Evolutionary conservation across 2,329 filamentous ascomycete genomes (phyloP).

Genomic region (Penicillium sp.): DNA sequence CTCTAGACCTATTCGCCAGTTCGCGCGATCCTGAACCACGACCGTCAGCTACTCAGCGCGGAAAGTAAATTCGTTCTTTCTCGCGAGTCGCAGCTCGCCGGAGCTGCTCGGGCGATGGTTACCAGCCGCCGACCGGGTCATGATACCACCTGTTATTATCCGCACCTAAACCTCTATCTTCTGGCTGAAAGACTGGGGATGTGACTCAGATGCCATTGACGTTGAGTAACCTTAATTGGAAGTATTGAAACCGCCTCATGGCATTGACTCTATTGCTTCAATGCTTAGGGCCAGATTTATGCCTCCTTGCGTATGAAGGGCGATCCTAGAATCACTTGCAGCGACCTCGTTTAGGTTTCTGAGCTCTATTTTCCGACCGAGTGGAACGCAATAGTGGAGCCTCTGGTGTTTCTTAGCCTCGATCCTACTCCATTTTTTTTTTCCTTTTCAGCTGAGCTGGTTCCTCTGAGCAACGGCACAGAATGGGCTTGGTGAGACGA

Average conservation of each 20-base stretch:
- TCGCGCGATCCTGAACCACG: neutral
- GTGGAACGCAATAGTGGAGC: slow-evolving; percentile 33
- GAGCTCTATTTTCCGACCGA: slow-evolving; percentile 36
- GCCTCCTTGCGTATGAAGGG: slow-evolving; percentile 20
- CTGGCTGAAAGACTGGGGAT: neutral
- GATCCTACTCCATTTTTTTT: slow-evolving; percentile 31
- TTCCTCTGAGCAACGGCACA: slow-evolving; percentile 20
- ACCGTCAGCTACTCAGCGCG: neutral
- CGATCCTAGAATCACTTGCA: slow-evolving; percentile 28
- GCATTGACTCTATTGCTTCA: slow-evolving; percentile 8
- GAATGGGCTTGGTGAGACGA: slow-evolving; percentile 21
- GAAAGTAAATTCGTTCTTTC: neutral
- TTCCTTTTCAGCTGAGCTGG: slow-evolving; percentile 23
- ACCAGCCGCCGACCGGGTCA: neutral
- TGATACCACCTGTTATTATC: neutral
- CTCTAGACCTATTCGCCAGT: neutral
- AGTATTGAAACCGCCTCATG: neutral
- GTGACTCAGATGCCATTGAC: neutral
- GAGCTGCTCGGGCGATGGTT: neutral
- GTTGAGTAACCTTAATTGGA: neutral
- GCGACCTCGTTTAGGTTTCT: slow-evolving; percentile 21
- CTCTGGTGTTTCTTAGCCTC: slow-evolving; percentile 28
- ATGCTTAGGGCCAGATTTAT: slow-evolving; percentile 12
- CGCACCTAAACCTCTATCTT: neutral
- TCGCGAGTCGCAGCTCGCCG: neutral